Percentiles rank a stretch among this genome's conserved stretches.
phyloP scores from a whole-genome alignment of 78 protist species.

The Mastigamoeba balamuthi region DNA sequence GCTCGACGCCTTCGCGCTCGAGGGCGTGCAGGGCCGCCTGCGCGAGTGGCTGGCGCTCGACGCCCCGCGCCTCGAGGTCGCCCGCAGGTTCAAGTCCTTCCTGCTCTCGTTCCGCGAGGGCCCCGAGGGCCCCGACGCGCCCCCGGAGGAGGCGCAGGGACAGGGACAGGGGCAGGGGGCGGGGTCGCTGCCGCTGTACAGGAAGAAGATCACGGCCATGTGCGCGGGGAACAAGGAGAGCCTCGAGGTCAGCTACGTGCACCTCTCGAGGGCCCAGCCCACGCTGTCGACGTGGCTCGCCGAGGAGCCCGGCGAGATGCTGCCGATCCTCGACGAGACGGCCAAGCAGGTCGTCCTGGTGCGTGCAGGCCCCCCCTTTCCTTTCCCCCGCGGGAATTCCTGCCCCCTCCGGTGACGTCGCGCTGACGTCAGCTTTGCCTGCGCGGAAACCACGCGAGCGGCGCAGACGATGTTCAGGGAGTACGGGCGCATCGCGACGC shows the following conservation, averaged over 20 bases:
- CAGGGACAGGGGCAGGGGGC: constrained; percentile 11
- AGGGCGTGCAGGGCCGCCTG: constrained; percentile 40
- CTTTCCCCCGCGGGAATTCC: no score
- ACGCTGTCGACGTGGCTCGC: constrained; percentile 69
- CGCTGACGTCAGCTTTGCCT: background rate
- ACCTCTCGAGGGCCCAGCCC: constrained; percentile 4
- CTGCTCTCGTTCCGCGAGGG: background rate
- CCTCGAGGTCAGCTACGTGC: constrained; percentile 44
- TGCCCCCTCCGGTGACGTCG: constrained; percentile 19
- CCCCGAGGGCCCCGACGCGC: background rate
- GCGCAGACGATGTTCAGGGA: background rate
- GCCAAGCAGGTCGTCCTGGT: constrained; percentile 24
- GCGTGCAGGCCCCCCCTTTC: no score
- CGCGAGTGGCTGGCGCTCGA: constrained; percentile 43
- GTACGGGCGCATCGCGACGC: constrained; percentile 18
- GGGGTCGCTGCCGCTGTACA: background rate
- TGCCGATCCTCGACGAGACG: constrained; percentile 71
- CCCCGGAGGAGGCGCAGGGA: constrained; percentile 15
- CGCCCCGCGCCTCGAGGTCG: constrained; percentile 30
- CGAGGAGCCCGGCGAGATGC: constrained; percentile 78
- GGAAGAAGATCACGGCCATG: background rate
- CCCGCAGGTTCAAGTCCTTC: constrained; percentile 1
- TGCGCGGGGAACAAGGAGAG: constrained; percentile 14
- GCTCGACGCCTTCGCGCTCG: constrained; percentile 18
- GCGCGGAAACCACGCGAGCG: background rate